Base-by-base conservation (phyloP, 768 basidiomycete genomes). In the Scleroderma bovista region DNA sequence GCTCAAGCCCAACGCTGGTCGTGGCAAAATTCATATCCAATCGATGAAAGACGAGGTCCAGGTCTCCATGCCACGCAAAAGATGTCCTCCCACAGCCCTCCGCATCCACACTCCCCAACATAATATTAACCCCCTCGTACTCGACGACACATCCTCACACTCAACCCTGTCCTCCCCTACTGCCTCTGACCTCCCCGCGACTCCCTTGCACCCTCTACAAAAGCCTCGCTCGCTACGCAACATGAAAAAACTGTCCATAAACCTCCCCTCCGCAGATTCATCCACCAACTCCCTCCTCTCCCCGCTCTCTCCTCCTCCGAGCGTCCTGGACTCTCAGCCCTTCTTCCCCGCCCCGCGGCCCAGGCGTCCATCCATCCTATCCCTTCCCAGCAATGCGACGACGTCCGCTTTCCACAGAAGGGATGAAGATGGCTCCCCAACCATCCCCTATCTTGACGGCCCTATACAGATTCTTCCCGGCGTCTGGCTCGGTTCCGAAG, bases 401-500 rank as follows among this genome's bases (percentile, higher is more conserved):
- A 69, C 75, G 20, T 69, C 83, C 19, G 71, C 77, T 41, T 61
- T 83, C 20, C 78, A 81, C 54, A 79, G 83, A 60, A 83, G 76
- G 56, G 85, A 81, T 51, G 86, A 85, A 59, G 84, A 82, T 33
- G 63, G 63, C 19, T 77, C 79, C 1, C 77, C 80, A 9, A 70
- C 81, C 22, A 70, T 77, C 2, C 88, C 93, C 6, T 96, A 96
- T 64, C 62, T 75, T 4, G 76, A 86, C 59, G 93, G 93, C 15
- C 93, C 93, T 40, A 69, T 86, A 13, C 85, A 94, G 67, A 74
- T 96, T 60, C 75, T 94, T 41, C 92, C 92, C 3, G 81, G 84
- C 44, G 74, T 95, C 51, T 95, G 86, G 84, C 80, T 95, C 10
- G 93, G 93, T 55, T 88, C 88, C 49, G 91, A 94, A 66, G 91